phyloP scores from a whole-genome alignment of 495 filamentous ascomycete species.

The Aspergillus hancockii region DNA sequence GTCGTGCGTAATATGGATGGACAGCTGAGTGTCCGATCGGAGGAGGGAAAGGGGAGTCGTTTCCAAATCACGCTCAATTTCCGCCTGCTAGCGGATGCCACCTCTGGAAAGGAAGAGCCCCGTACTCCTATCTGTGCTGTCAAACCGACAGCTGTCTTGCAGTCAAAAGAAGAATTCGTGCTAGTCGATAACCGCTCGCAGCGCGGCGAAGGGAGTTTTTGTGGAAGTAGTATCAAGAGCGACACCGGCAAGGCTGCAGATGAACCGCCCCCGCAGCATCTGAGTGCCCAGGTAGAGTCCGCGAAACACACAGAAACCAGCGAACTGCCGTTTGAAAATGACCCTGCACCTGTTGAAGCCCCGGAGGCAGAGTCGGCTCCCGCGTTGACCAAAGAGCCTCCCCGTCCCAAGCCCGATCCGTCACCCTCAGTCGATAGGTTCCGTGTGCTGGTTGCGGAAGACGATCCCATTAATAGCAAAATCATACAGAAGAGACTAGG shows the following conservation, averaged over 20 bases:
- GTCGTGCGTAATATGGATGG: constrained; percentile 90
- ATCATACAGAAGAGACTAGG: constrained; percentile 83
- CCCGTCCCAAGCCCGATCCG: constrained; percentile 11
- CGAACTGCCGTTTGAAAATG: neutral
- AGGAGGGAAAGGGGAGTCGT: constrained; percentile 80
- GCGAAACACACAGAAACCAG: neutral
- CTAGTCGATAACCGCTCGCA: constrained; percentile 24
- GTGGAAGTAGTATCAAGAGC: too few species aligned
- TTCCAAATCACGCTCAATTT: constrained; percentile 59
- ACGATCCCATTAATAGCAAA: constrained; percentile 89
- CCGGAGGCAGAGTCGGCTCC: neutral
- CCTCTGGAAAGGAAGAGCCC: neutral
- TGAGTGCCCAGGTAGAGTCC: neutral
- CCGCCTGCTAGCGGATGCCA: constrained; percentile 27
- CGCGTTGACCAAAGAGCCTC: constrained; percentile 23
- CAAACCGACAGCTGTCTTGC: constrained; percentile 20
- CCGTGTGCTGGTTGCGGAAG: constrained; percentile 80
- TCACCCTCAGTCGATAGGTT: constrained; percentile 37
- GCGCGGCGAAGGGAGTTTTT: neutral
- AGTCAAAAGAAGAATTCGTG: constrained; percentile 35
- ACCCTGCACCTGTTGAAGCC: neutral
- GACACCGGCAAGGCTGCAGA: neutral
- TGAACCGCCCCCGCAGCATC: neutral
- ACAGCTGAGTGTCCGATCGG: constrained; percentile 83
- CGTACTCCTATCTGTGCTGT: constrained; percentile 2